These are phyloP conservation scores for Sutorius australiensis DNA, from an alignment of 768 basidiomycete species.

Conservation along the genomic window DNA sequence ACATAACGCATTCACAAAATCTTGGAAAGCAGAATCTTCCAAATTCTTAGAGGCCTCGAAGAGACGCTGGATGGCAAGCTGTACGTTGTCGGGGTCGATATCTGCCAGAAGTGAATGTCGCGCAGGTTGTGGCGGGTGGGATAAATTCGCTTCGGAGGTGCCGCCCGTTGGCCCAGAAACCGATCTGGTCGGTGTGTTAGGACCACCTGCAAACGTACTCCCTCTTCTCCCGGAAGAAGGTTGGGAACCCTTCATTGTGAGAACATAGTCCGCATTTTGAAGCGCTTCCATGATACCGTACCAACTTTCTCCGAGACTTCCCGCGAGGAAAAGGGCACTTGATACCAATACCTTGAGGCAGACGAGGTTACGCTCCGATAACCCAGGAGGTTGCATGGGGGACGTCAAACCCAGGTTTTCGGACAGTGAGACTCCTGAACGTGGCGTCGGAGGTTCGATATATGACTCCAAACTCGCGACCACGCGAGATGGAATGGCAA, in stretches of 20 bases:
- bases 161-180: constrained; percentile 30
- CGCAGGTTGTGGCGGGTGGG: constrained; percentile 21
- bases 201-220: constrained; percentile 32
- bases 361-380: constrained; percentile 87
- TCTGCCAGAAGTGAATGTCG: constrained; percentile 68
- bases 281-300: constrained; percentile 85
- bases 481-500: constrained; percentile 86
- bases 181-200: constrained; percentile 36
- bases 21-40: constrained; percentile 76
- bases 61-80: constrained; percentile 69
- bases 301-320: constrained; percentile 88
- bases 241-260: constrained; percentile 56
- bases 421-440: constrained; percentile 53
- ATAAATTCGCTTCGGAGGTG: constrained; percentile 16
- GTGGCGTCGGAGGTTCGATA: constrained; percentile 53
- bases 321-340: constrained; percentile 76
- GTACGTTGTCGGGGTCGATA: constrained; percentile 71
- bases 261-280: constrained; percentile 93
- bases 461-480: constrained; percentile 77
- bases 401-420: constrained; percentile 64
- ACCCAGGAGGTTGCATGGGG: constrained; percentile 57
- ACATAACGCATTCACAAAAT: constrained; percentile 76
- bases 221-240: constrained; percentile 30
- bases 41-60: constrained; percentile 85
- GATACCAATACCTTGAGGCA: constrained; percentile 82